Percentiles rank a stretch among this genome's conserved stretches.
These are phyloP conservation scores for Meripilus lineatus DNA, from an alignment of 1,284 basidiomycete species.

Conservation along the genomic window DNA sequence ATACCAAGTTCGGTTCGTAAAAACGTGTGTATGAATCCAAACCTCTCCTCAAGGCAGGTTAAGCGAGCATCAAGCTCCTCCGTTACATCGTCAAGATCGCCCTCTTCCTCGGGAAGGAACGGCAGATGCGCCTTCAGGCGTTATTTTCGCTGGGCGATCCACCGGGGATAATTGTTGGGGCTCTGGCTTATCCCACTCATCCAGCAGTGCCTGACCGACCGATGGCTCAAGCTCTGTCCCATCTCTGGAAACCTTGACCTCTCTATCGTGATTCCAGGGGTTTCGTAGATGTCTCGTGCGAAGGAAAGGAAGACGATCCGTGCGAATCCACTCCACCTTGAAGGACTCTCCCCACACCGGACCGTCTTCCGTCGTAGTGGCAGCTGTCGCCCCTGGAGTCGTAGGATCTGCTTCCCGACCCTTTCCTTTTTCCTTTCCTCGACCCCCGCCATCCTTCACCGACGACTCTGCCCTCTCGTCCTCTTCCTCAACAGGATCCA, in stretches of 20 bases:
- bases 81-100: too few species aligned
- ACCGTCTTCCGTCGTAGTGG: conserved; percentile 25
- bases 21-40: too few species aligned
- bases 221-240: conserved; percentile 87
- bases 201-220: conserved; percentile 70
- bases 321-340: conserved; percentile 81
- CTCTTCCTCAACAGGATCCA: conserved; percentile 21
- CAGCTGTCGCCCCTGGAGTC: conserved; percentile 1
- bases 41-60: too few species aligned
- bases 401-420: background rate
- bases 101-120: too few species aligned
- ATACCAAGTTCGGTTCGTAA: too few species aligned
- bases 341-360: conserved; percentile 71
- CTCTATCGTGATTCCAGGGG: conserved; percentile 89
- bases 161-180: too few species aligned
- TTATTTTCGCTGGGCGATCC: too few species aligned
- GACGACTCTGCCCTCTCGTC: conserved; percentile 15
- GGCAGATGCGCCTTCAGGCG: too few species aligned
- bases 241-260: conserved; percentile 89
- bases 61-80: too few species aligned
- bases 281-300: conserved; percentile 81
- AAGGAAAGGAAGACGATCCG: conserved; percentile 71
- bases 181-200: conserved; percentile 65
- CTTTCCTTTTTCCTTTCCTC: conserved; percentile 1
- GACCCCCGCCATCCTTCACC: background rate